Evolutionary conservation across 2,329 filamentous ascomycete genomes (phyloP).

Genomic region (Fusarium domesticum): DNA sequence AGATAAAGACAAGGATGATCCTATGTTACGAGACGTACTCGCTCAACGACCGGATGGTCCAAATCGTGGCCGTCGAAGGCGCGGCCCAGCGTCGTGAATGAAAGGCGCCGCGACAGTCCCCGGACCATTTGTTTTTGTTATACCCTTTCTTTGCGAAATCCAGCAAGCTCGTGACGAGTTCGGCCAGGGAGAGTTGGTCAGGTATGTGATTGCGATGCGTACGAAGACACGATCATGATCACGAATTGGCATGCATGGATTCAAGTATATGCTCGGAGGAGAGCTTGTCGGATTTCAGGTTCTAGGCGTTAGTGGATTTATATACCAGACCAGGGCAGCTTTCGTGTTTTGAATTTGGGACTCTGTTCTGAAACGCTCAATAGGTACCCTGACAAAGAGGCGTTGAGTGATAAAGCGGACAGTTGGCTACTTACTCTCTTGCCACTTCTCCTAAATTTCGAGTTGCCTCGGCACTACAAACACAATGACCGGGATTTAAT

Average conservation of each 20-base stretch:
- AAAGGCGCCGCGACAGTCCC: neutral
- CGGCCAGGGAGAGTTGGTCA: neutral
- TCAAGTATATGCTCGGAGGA: neutral
- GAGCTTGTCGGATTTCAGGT: neutral
- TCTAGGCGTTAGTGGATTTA: constrained; percentile 23
- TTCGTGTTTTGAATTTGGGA: constrained; percentile 10
- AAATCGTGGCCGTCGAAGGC: constrained; percentile 72
- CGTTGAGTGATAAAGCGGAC: neutral
- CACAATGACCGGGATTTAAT: neutral
- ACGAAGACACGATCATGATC: constrained; percentile 9
- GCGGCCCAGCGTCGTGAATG: constrained; percentile 44
- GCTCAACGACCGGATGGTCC: constrained; percentile 82
- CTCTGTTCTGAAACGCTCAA: constrained; percentile 11
- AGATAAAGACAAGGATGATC: constrained; percentile 87
- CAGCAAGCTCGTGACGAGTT: neutral
- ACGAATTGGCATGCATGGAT: constrained; percentile 1
- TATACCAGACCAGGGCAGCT: constrained; percentile 26
- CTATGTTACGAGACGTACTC: constrained; percentile 75
- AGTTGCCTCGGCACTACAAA: neutral
- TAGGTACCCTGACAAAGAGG: no score
- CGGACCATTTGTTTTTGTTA: neutral
- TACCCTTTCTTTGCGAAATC: neutral
- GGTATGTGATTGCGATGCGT: constrained; percentile 13
- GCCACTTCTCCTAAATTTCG: neutral
- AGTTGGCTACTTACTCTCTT: neutral